Evolutionary conservation across 345 rosid genomes (phyloP).

Genomic region (Moricandia arvensis): DNA sequence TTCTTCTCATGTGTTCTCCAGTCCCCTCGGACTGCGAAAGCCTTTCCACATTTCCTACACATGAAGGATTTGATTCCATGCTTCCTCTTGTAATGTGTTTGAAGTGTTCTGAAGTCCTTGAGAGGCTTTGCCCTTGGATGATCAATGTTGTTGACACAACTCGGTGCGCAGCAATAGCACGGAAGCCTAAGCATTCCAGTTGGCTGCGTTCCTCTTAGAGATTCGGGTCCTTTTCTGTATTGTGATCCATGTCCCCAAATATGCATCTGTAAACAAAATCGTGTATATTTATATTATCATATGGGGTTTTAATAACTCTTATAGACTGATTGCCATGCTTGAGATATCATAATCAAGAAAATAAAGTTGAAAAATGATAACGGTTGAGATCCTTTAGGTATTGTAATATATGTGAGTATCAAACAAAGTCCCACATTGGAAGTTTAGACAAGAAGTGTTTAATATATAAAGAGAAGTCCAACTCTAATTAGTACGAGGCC

Average conservation of each 20-base stretch:
- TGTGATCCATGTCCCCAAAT: slow-evolving; percentile 96
- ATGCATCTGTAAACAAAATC: slow-evolving; percentile 56
- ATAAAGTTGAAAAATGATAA: too few species aligned
- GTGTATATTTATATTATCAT: not conserved
- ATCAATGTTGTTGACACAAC: slow-evolving; percentile 72
- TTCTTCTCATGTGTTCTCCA: slow-evolving; percentile 92
- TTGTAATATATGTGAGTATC: not conserved
- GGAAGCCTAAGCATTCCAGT: slow-evolving; percentile 76
- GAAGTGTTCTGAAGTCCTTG: slow-evolving; percentile 80
- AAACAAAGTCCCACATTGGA: too few species aligned
- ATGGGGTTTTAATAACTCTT: slow-evolving; percentile 1
- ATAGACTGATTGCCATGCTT: too few species aligned
- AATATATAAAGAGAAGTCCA: too few species aligned
- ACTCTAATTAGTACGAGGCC: too few species aligned
- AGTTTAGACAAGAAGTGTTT: too few species aligned
- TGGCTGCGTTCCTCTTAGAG: slow-evolving; percentile 71
- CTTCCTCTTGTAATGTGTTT: slow-evolving; percentile 81
- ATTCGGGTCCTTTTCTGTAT: slow-evolving; percentile 83
- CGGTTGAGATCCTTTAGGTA: not conserved
- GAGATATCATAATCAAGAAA: too few species aligned
- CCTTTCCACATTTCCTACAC: slow-evolving; percentile 69
- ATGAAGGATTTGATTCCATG: slow-evolving; percentile 69
- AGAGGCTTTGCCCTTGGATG: slow-evolving; percentile 79
- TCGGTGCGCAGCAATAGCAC: slow-evolving; percentile 66
- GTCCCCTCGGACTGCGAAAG: slow-evolving; percentile 76